These are phyloP conservation scores for Mangifera indica DNA, from an alignment of 345 rosid species.

Conservation along the genomic window DNA sequence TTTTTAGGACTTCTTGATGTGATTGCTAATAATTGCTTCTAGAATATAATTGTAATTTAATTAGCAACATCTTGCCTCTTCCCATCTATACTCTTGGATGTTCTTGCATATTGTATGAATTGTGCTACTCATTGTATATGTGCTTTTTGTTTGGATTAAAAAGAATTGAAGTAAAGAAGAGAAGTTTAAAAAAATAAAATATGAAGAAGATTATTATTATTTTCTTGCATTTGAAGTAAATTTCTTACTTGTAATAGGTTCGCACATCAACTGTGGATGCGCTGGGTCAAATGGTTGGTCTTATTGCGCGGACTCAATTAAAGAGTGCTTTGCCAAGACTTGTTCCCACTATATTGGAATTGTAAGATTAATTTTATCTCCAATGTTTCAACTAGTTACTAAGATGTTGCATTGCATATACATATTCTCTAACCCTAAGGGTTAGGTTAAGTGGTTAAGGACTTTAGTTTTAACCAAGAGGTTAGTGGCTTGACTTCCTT, in stretches of 20 bases:
- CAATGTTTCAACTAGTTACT: not conserved
- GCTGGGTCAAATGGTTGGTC: slow-evolving; percentile 96
- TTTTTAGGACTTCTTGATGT: not conserved
- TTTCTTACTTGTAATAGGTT: slow-evolving; percentile 54
- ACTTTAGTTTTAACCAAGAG: too few species aligned
- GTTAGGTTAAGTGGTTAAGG: too few species aligned
- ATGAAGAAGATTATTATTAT: too few species aligned
- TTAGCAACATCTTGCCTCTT: not conserved
- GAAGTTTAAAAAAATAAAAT: not conserved
- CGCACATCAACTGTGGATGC: slow-evolving; percentile 90
- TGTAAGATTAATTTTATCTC: slow-evolving; percentile 49
- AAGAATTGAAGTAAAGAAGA: too few species aligned
- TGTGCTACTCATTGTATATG: not conserved
- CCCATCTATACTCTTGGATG: slow-evolving; percentile 2
- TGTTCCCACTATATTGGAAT: slow-evolving; percentile 80
- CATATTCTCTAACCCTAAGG: not conserved
- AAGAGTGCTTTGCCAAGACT: slow-evolving; percentile 92
- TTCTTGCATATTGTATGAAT: not conserved
- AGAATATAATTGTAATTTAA: not conserved
- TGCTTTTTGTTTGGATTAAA: not conserved
- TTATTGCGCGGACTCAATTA: slow-evolving; percentile 72
- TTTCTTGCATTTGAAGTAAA: slow-evolving; percentile 3
- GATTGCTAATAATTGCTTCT: not conserved
- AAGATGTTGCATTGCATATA: not conserved
- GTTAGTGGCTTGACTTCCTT: too few species aligned